phyloP scores from a whole-genome alignment of 345 rosid genomes.

The Syzygium jambos region DNA sequence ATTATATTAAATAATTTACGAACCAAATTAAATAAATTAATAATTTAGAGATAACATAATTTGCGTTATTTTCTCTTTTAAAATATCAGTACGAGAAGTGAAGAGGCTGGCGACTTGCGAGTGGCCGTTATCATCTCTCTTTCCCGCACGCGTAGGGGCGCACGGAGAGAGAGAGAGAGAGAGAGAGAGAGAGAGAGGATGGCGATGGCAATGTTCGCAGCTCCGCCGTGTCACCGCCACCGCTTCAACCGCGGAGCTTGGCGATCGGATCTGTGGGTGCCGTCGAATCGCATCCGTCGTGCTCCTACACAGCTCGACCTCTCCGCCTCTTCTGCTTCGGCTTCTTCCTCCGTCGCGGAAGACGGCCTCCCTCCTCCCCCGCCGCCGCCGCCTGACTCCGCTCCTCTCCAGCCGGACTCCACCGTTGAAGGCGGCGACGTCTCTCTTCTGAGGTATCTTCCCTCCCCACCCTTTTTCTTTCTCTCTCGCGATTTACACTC shows the following conservation, averaged over 20 bases:
- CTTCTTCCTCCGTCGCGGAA: constrained; percentile 36
- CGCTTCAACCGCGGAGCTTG: background rate
- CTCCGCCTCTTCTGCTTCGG: constrained; percentile 13
- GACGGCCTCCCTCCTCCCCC: constrained; percentile 7
- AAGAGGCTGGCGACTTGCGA: background rate
- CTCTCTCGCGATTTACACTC: background rate
- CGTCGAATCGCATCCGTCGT: constrained; percentile 7
- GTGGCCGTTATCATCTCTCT: background rate
- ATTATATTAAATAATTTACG: too few relatives aligned
- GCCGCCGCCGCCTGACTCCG: constrained; percentile 5
- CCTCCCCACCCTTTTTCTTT: background rate
- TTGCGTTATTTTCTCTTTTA: background rate
- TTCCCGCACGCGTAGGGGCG: background rate
- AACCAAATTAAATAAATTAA: accelerated
- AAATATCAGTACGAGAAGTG: background rate
- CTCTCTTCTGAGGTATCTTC: constrained; percentile 29
- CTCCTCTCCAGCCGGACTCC: constrained; percentile 14
- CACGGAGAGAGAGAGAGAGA: background rate
- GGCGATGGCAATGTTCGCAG: background rate
- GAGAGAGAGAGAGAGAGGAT: constrained; percentile 1
- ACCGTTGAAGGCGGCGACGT: constrained; percentile 5
- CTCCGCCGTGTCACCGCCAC: background rate
- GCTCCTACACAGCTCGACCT: constrained; percentile 21
- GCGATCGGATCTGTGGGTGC: constrained; percentile 6
- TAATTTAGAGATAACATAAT: accelerated